Percentiles rank a stretch among this genome's conserved stretches.
Evolutionary conservation across 305 asterid species (phyloP).

Genomic region (Ilex paraguariensis): DNA sequence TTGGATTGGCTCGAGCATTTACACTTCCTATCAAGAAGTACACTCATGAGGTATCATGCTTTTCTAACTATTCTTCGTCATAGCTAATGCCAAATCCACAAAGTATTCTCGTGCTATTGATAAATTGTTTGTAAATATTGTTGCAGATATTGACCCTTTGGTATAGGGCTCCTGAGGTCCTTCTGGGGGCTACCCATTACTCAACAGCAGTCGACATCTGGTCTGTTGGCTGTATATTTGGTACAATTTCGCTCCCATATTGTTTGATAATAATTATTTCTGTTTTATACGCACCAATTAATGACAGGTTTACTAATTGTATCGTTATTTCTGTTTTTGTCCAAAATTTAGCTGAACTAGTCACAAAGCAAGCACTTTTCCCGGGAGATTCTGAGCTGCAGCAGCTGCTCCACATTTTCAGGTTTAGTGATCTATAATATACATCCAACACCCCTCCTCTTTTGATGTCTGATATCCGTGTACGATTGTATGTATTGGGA

Average conservation of each 20-base stretch:
- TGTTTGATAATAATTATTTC: no score
- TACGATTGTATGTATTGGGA: neutral
- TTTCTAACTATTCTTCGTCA: neutral
- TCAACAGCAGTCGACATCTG: constrained; percentile 97
- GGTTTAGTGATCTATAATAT: constrained; percentile 24
- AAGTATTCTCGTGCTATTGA: neutral
- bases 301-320: neutral
- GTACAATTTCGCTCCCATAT: constrained; percentile 26
- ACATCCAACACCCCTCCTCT: no score
- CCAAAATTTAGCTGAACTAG: constrained; percentile 59
- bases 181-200: constrained; percentile 92
- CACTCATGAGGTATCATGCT: constrained; percentile 73
- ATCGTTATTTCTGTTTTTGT: neutral
- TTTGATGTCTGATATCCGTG: no score
- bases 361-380: constrained; percentile 82
- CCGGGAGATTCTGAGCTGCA: constrained; percentile 97
- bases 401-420: constrained; percentile 96
- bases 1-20: constrained; percentile 86
- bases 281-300: no score
- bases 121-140: neutral
- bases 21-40: constrained; percentile 95
- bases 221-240: constrained; percentile 97
- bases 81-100: no score
- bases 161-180: constrained; percentile 99
- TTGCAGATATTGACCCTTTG: constrained; percentile 92